phyloP scores from a whole-genome alignment of 352 stramenopile genomes.

The Pythium rishiriense region DNA sequence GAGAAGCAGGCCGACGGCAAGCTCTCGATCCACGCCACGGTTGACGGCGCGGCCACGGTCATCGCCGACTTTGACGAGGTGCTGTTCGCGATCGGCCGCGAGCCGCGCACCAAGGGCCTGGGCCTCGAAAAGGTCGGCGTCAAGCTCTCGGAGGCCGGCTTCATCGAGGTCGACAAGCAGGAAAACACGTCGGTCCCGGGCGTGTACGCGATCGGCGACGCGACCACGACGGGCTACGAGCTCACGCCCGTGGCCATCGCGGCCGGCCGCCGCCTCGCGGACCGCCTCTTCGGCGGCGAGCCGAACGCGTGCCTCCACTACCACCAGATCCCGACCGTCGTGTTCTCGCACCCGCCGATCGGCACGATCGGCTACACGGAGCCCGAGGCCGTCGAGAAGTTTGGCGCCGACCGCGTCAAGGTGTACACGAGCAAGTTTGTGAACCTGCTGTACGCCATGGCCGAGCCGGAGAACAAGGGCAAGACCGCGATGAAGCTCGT shows the following conservation, averaged over 20 bases:
- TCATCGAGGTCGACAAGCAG: constrained; percentile 91
- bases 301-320: constrained; percentile 83
- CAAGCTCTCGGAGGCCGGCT: constrained; percentile 65
- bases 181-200: constrained; percentile 87
- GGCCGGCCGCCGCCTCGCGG: constrained; percentile 84
- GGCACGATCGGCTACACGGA: constrained; percentile 95
- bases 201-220: constrained; percentile 93
- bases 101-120: constrained; percentile 86
- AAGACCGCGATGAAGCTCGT: constrained; percentile 97
- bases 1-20: constrained; percentile 85
- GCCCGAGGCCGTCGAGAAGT: constrained; percentile 89
- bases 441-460: constrained; percentile 94
- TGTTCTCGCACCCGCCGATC: constrained; percentile 97
- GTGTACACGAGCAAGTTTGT: constrained; percentile 95
- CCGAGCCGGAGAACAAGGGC: constrained; percentile 90
- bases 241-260: constrained; percentile 91
- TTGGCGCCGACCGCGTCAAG: constrained; percentile 93
- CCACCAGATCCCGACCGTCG: constrained; percentile 94
- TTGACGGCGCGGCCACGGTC: constrained; percentile 56
- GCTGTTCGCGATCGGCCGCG: constrained; percentile 81
- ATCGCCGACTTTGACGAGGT: constrained; percentile 57
- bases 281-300: constrained; percentile 90
- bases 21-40: constrained; percentile 58
- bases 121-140: constrained; percentile 80
- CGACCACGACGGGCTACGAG: constrained; percentile 84